Percentiles rank a stretch among this genome's conserved stretches.
Conservation (phyloP, 768 basidiomycete genomes). For the Mycena filopes region DNA sequence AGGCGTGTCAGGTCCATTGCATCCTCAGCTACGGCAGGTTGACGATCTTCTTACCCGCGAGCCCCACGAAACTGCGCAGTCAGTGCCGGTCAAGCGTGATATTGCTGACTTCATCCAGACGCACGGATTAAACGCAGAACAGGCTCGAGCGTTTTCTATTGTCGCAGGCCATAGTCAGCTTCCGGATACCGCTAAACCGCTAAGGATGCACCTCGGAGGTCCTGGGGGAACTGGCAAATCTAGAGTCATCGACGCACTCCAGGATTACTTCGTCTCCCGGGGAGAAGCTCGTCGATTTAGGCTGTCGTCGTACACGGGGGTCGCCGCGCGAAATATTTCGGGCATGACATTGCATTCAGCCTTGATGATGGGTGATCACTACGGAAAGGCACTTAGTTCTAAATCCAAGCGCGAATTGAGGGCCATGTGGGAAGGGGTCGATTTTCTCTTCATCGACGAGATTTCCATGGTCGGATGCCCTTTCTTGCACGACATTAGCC, state of each 20-base stretch:
- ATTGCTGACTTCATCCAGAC: background rate
- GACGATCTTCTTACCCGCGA: background rate
- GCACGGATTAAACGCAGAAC: background rate
- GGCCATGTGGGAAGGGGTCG: constrained; percentile 52
- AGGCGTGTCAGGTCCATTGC: no score
- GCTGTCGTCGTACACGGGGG: constrained; percentile 48
- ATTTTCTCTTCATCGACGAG: constrained; percentile 52
- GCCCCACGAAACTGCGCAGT: no score
- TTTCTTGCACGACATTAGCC: constrained; percentile 43
- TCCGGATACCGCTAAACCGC: constrained; percentile 1
- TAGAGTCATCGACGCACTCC: constrained; percentile 36
- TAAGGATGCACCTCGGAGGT: constrained; percentile 42
- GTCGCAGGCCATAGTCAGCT: constrained; percentile 3
- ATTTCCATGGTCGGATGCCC: constrained; percentile 52
- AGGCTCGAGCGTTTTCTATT: background rate
- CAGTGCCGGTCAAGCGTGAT: no score
- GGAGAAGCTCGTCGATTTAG: constrained; percentile 40
- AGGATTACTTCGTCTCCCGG: constrained; percentile 26
- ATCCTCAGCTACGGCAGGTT: background rate
- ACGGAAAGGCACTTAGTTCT: constrained; percentile 1
- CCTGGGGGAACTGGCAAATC: constrained; percentile 45
- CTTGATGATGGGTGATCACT: constrained; percentile 23
- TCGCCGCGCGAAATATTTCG: constrained; percentile 50
- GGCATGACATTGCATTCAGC: constrained; percentile 55
- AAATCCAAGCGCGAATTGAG: constrained; percentile 29